Evolutionary conservation across 306 rosid species (phyloP), one percentile per base, ranked within the genome.

Genomic region (Notholithocarpus densiflorus): DNA sequence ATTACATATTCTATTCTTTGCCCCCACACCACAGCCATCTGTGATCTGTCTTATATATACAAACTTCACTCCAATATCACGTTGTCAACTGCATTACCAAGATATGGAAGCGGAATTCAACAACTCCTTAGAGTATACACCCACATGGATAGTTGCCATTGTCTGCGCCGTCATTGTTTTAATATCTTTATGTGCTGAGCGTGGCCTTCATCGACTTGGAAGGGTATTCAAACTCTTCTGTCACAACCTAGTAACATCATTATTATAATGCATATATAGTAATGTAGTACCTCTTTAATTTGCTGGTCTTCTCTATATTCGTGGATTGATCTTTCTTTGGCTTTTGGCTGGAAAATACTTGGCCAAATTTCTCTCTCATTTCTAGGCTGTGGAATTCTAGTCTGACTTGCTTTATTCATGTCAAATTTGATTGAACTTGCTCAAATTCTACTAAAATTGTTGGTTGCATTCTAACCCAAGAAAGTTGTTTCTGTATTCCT

Each of bases 111-210:
- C 83, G 76, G 92, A 85, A 76, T 79, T 65, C 71, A 86, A 73
- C 83, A 76, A 75, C 72, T 91, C 92, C 40, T 86, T 96, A 27
- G 98, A 93, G 87, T 93, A 75, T 73, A 91, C 96, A 26, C 92
- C 99, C 27, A 91, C 97, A 64, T 96, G 99, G 99, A 88, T 96
- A 26, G 91, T 96, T 10, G 98, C 99, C 6, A 85, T 65, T 76
- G 90, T 95, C 72, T 91, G 94, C 83, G 83, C 84, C 79, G 76
- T 93, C 86, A 93, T 95, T 48, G 98, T 95, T 81, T 75, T 83
- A 79, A 68, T 93, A 77, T 95, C 99, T 80, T 82, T 91, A 4
- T 80, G 82, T 9, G 92, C 71, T 26, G 96, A 91, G 79, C 98
- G 98, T 17, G 85, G 77, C 59, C 93, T 95, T 86, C 97, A 93